phyloP scores from a whole-genome alignment of 306 rosid genomes.

The Rosa rugosa region DNA sequence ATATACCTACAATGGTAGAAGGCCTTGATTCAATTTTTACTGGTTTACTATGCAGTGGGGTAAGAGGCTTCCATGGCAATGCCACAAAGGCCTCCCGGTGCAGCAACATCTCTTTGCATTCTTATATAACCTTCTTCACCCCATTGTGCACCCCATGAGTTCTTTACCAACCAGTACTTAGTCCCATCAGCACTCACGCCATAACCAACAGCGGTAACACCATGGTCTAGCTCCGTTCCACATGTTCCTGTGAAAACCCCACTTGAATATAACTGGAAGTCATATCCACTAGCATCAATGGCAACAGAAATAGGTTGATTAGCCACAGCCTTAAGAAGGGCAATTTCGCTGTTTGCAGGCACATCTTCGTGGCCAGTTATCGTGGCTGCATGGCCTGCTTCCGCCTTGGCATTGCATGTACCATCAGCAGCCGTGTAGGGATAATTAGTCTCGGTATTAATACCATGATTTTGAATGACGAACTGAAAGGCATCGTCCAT shows the following conservation, averaged over 20 bases:
- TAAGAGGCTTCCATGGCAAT: constrained; percentile 1
- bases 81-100: not conserved
- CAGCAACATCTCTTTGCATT: not conserved
- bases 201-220: constrained; percentile 44
- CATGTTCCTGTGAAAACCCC: constrained; percentile 46
- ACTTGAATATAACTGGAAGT: constrained; percentile 32
- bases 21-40: not conserved
- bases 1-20: not conserved
- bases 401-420: not conserved
- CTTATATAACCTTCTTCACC: constrained; percentile 1
- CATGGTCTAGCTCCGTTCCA: constrained; percentile 37
- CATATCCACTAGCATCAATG: constrained; percentile 7
- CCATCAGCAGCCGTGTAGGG: constrained; percentile 21
- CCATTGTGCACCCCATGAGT: constrained; percentile 1
- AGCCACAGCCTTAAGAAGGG: not conserved
- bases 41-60: not conserved
- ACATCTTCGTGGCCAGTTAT: constrained; percentile 7
- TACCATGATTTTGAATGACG: constrained; percentile 29
- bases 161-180: constrained; percentile 30
- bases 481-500: not conserved
- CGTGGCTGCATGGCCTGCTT: not conserved
- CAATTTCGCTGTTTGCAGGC: not conserved
- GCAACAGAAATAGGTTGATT: constrained; percentile 3
- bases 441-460: constrained; percentile 35
- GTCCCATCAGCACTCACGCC: constrained; percentile 30